A percentile compares a stretch with the other conserved stretches of the same genome.
Conservation (phyloP, 2,329 filamentous ascomycete genomes). For the Fusarium pininemorale region DNA sequence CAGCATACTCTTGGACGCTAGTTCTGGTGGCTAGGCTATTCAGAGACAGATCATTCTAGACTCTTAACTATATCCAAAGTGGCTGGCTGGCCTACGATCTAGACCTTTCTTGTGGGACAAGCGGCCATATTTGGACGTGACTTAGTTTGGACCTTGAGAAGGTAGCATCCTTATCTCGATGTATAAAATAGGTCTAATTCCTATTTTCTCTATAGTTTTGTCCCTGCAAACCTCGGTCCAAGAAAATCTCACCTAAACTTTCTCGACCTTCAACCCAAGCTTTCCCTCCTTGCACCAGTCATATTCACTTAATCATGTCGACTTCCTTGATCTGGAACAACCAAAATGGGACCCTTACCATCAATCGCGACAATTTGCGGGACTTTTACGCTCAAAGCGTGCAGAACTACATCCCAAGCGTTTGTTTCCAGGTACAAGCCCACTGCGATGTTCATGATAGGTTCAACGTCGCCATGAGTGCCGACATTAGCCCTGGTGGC, state of each 20-base stretch:
- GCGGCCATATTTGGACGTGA: neutral
- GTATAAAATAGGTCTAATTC: neutral
- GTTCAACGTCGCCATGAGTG: neutral
- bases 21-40: neutral
- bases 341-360: neutral
- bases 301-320: neutral
- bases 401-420: neutral
- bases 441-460: fast-evolving
- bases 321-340: neutral
- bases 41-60: neutral
- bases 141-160: neutral
- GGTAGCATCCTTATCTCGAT: fast-evolving
- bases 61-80: neutral
- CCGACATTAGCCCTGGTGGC: neutral
- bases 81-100: neutral
- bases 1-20: neutral
- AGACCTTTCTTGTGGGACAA: neutral
- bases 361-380: neutral
- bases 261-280: neutral
- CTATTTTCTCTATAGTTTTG: fast-evolving
- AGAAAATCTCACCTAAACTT: neutral
- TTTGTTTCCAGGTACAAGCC: neutral
- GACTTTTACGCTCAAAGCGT: neutral
- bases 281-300: fast-evolving
- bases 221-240: fast-evolving